A percentile compares a stretch with the other conserved stretches of the same genome.
phyloP scores from a whole-genome alignment of 2,329 filamentous ascomycete species.

The Emydomyces testavorans region DNA sequence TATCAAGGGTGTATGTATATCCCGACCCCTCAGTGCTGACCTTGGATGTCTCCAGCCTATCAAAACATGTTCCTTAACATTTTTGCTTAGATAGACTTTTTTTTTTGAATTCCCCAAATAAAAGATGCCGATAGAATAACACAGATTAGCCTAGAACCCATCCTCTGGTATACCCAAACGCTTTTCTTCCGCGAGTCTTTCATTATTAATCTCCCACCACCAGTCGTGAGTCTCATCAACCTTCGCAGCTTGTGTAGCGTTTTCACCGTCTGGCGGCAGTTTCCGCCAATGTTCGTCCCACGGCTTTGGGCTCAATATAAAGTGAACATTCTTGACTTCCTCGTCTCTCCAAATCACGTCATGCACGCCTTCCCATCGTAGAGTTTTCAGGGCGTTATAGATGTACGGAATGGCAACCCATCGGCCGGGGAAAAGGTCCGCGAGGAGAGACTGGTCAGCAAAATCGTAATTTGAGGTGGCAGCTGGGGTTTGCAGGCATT shows the following conservation, averaged over 20 bases:
- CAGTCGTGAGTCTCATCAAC: constrained; percentile 43
- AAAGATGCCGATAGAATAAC: no score
- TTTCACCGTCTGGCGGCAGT: constrained; percentile 4
- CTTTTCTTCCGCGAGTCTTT: constrained; percentile 41
- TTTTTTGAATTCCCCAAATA: no score
- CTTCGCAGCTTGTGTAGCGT: constrained; percentile 10
- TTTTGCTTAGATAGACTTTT: no score
- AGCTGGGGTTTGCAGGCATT: constrained; percentile 36
- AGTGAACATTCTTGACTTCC: constrained; percentile 52
- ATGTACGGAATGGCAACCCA: constrained; percentile 51
- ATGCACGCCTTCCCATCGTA: constrained; percentile 46
- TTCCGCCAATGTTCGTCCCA: constrained; percentile 42
- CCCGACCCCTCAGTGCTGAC: no score
- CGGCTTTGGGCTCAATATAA: constrained; percentile 51
- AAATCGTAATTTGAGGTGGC: constrained; percentile 45
- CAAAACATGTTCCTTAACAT: no score
- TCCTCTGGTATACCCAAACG: constrained; percentile 37
- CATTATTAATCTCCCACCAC: constrained; percentile 46
- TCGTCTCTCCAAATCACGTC: constrained; percentile 50
- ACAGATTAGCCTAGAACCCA: constrained; percentile 34
- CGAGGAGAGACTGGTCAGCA: constrained; percentile 47
- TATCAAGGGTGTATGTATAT: no score
- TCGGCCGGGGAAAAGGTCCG: constrained; percentile 46
- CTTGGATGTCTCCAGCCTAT: no score
- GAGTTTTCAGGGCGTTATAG: constrained; percentile 52